Evolutionary conservation across 352 stramenopile species (phyloP).

Genomic region (Pythium brachiatum): DNA sequence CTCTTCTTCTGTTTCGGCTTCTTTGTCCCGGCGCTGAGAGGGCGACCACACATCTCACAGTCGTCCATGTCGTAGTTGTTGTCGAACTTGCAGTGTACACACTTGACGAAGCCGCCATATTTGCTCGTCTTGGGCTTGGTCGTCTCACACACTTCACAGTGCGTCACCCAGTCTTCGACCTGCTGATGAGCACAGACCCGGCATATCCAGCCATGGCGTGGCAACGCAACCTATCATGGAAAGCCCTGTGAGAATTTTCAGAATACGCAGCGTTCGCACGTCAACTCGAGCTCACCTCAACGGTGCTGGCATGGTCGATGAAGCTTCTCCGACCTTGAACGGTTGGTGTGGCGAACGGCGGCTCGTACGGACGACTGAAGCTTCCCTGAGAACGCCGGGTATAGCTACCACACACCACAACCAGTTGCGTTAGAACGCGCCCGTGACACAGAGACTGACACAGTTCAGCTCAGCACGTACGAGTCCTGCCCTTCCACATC

Average conservation of each 20-base stretch:
- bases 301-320: conserved; percentile 32
- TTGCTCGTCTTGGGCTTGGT: conserved; percentile 51
- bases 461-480: conserved; percentile 32
- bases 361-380: conserved; percentile 23
- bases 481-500: conserved; percentile 51
- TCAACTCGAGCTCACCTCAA: conserved; percentile 19
- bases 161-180: conserved; percentile 61
- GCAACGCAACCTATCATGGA: conserved; percentile 21
- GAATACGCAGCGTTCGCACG: too few species aligned
- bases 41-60: conserved; percentile 62
- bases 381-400: conserved; percentile 20
- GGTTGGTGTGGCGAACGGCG: conserved; percentile 36
- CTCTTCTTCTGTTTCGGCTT: conserved; percentile 37
- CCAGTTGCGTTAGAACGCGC: too few species aligned
- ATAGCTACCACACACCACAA: neutral
- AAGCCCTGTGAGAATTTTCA: too few species aligned
- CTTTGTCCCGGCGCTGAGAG: conserved; percentile 33
- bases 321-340: conserved; percentile 26
- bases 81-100: conserved; percentile 65
- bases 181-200: conserved; percentile 69
- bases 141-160: conserved; percentile 72
- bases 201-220: conserved; percentile 57
- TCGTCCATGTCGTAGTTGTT: conserved; percentile 74
- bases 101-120: conserved; percentile 55
- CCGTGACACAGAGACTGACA: too few species aligned